A percentile compares a stretch with the other conserved stretches of the same genome.
Evolutionary conservation across 129 eudicot genomes (phyloP).

Genomic region (Saposhnikovia divaricata): DNA sequence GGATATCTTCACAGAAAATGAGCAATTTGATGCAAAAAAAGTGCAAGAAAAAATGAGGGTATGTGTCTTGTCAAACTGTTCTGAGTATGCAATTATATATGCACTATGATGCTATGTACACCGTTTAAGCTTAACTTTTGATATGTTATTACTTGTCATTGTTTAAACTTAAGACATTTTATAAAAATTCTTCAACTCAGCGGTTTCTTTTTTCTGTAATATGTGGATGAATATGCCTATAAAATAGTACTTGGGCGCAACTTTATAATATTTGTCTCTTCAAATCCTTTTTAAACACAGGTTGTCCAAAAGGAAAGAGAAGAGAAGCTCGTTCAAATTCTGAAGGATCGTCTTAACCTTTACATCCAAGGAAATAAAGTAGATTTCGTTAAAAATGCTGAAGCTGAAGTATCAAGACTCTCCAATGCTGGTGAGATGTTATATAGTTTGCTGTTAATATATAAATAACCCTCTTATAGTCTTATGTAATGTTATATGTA

Average conservation of each 20-base stretch:
- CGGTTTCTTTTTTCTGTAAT: no score
- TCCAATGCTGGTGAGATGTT: conserved; percentile 67
- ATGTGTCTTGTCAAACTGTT: not conserved
- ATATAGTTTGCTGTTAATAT: not conserved
- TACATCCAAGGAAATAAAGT: conserved; percentile 86
- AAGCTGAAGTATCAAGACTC: conserved; percentile 78
- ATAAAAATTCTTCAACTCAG: not conserved
- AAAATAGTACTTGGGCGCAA: not conserved
- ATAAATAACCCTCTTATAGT: not conserved
- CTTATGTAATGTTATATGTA: conserved; percentile 7
- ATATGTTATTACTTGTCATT: not conserved
- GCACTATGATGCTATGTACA: no score
- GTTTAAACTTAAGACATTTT: not conserved
- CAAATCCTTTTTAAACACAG: conserved; percentile 22
- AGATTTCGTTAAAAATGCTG: conserved; percentile 59
- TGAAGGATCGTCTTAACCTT: conserved; percentile 57
- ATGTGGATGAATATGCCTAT: not conserved
- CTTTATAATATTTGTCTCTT: not conserved
- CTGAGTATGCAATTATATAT: not conserved
- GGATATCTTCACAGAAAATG: conserved; percentile 73
- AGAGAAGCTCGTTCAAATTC: conserved; percentile 60
- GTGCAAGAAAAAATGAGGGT: conserved; percentile 96
- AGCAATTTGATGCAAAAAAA: conserved; percentile 73
- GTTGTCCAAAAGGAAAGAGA: conserved; percentile 89
- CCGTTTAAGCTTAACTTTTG: no score